Conservation (phyloP, 2,329 filamentous ascomycete species). For the Pseudogymnoascus sp. region DNA sequence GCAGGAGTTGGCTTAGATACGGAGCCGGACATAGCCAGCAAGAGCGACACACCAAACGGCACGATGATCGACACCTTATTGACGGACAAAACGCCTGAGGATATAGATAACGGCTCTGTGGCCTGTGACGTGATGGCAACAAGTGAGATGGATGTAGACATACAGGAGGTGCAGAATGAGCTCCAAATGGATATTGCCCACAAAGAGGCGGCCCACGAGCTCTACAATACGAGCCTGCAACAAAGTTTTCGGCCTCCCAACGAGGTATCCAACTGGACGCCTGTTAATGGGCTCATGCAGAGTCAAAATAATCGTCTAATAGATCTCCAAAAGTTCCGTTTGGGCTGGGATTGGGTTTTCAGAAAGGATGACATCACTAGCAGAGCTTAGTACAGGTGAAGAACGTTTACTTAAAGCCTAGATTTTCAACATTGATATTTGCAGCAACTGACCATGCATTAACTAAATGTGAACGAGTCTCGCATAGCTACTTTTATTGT, state of each 20-base stretch:
- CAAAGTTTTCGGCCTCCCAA: neutral
- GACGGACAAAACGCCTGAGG: neutral
- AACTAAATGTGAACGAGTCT: too few relatives aligned
- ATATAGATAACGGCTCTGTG: neutral
- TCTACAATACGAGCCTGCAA: constrained; percentile 10
- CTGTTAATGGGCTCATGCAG: constrained; percentile 8
- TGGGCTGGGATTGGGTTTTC: constrained; percentile 11
- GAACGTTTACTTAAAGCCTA: constrained; percentile 14
- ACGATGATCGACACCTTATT: neutral
- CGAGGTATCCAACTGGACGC: constrained; percentile 1
- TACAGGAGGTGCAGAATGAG: constrained; percentile 7
- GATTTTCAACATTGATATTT: constrained; percentile 13
- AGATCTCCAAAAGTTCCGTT: constrained; percentile 8
- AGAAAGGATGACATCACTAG: constrained; percentile 2
- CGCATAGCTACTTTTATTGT: too few relatives aligned
- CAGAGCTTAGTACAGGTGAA: constrained; percentile 2
- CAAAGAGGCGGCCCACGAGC: constrained; percentile 8
- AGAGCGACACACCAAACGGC: constrained; percentile 9
- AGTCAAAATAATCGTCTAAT: constrained; percentile 2
- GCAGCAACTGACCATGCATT: neutral
- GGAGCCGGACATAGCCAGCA: constrained; percentile 1
- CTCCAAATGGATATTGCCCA: constrained; percentile 4
- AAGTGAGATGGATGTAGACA: constrained; percentile 12
- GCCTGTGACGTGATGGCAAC: neutral
- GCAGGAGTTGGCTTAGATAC: constrained; percentile 1